Conservation (phyloP, 129 eudicot genomes). For the Saussurea involucrata region DNA sequence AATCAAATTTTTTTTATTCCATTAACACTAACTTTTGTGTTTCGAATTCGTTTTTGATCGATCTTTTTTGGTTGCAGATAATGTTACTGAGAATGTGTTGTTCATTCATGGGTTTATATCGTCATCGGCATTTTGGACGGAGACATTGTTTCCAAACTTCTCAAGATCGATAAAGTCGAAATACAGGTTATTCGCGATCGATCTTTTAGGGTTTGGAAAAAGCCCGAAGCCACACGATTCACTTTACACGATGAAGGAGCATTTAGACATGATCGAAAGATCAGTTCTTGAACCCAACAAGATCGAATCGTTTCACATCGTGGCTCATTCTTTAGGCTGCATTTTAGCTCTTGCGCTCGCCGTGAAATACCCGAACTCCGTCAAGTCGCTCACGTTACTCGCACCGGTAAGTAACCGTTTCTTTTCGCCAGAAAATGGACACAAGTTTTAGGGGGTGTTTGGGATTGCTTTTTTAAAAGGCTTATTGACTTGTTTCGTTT, state of each 20-base stretch:
- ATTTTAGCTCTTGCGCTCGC: constrained; percentile 82
- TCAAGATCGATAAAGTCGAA: constrained; percentile 55
- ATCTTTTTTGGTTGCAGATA: constrained; percentile 33
- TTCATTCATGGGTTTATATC: constrained; percentile 94
- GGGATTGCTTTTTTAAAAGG: too few species aligned
- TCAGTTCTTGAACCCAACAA: constrained; percentile 66
- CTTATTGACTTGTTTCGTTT: too few species aligned
- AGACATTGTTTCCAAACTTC: constrained; percentile 79
- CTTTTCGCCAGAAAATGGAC: not conserved
- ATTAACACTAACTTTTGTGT: too few species aligned
- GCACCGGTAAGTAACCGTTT: constrained; percentile 67
- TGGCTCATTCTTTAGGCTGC: constrained; percentile 95
- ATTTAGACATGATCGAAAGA: constrained; percentile 79
- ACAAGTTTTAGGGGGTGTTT: too few species aligned
- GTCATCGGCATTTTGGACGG: constrained; percentile 78
- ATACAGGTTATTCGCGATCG: constrained; percentile 77
- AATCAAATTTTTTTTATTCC: too few species aligned
- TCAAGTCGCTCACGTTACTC: constrained; percentile 81
- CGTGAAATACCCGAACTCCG: constrained; percentile 59
- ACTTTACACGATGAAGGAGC: constrained; percentile 79
- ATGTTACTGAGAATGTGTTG: constrained; percentile 66
- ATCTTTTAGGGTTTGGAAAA: constrained; percentile 81
- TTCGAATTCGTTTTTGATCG: too few species aligned
- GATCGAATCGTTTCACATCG: constrained; percentile 80
- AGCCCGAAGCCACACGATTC: constrained; percentile 92